phyloP scores from a whole-genome alignment of 768 basidiomycete species.

The Lactarius deliciosus region DNA sequence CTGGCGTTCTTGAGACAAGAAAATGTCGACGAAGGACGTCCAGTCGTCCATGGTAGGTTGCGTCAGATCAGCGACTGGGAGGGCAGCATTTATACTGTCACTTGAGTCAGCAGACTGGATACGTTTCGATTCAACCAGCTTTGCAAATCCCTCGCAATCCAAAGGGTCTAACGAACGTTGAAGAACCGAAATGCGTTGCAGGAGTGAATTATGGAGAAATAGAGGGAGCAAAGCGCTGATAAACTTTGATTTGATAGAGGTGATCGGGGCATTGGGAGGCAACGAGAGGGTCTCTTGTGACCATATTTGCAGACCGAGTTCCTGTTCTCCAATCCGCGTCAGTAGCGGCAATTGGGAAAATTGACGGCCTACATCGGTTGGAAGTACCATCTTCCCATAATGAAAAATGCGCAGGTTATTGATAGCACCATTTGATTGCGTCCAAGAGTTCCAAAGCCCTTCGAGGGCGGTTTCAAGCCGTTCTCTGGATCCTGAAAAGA shows the following conservation, averaged over 20 bases:
- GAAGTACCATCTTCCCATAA: conserved; percentile 56
- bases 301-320: conserved; percentile 14
- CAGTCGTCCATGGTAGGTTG: conserved; percentile 68
- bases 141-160: conserved; percentile 27
- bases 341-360: neutral
- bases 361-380: conserved; percentile 51
- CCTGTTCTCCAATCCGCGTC: conserved; percentile 17
- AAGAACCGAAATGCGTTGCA: conserved; percentile 16
- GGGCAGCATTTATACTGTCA: neutral
- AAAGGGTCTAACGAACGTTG: conserved; percentile 24
- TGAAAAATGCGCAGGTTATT: conserved; percentile 88
- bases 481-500: conserved; percentile 69
- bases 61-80: conserved; percentile 16
- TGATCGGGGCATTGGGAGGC: conserved; percentile 4
- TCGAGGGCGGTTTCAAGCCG: conserved; percentile 66
- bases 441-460: conserved; percentile 74
- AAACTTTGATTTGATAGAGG: conserved; percentile 49
- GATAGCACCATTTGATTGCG: conserved; percentile 53
- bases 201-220: conserved; percentile 44
- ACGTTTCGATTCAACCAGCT: conserved; percentile 1
- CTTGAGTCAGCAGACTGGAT: neutral
- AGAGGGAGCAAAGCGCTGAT: conserved; percentile 47
- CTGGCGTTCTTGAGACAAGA: conserved; percentile 41
- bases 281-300: conserved; percentile 18
- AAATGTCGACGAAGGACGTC: conserved; percentile 58